Evolutionary conservation across 2,329 filamentous ascomycete genomes (phyloP).

Genomic region (Alternaria tenuissima): DNA sequence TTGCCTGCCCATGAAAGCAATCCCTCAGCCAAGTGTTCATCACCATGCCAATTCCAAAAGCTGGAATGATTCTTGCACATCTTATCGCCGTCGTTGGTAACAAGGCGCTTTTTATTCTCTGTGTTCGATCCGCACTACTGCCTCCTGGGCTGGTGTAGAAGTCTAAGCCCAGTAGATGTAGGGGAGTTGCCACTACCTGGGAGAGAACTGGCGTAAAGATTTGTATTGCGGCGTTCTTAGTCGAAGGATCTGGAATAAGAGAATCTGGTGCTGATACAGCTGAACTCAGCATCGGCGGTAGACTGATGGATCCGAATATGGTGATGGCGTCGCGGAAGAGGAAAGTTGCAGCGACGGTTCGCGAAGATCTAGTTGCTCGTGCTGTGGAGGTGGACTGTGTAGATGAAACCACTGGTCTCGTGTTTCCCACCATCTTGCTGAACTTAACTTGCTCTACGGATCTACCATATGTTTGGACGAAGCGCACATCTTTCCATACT

Average conservation of each 20-base stretch:
- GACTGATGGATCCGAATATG: constrained; percentile 41
- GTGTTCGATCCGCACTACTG: constrained; percentile 7
- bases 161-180: constrained; percentile 39
- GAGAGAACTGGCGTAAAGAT: constrained; percentile 40
- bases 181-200: constrained; percentile 38
- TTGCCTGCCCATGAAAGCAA: constrained; percentile 25
- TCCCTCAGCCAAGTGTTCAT: constrained; percentile 33
- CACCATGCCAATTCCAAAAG: constrained; percentile 39
- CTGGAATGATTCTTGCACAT: constrained; percentile 41
- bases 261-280: constrained; percentile 22
- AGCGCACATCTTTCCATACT: constrained; percentile 42
- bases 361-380: constrained; percentile 19
- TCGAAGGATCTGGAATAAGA: constrained; percentile 23
- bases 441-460: not conserved
- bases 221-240: constrained; percentile 34
- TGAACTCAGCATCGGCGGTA: constrained; percentile 35
- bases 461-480: constrained; percentile 38
- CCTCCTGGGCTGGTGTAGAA: constrained; percentile 29
- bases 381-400: constrained; percentile 3
- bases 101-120: constrained; percentile 26
- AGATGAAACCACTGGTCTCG: not conserved
- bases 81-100: constrained; percentile 34
- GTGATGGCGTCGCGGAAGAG: constrained; percentile 41
- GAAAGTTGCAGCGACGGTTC: constrained; percentile 33
- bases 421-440: not conserved